phyloP scores from a whole-genome alignment of 176 grass and related monocot species.

The Oropetium thomaeum region DNA sequence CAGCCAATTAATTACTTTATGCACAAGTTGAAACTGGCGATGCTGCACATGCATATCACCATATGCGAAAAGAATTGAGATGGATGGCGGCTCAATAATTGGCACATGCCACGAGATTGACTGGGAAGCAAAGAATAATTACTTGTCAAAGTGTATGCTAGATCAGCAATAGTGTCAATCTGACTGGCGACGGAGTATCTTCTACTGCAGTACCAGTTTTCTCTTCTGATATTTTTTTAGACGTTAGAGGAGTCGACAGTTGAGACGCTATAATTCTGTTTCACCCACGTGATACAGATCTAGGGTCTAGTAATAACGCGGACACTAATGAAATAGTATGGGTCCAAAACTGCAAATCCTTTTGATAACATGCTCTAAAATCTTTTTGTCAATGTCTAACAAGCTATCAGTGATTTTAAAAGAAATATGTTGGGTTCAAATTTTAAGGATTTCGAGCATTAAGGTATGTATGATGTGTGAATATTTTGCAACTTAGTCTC shows the following conservation, averaged over 20 bases:
- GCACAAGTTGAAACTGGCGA: slow-evolving; percentile 21
- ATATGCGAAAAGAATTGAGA: slow-evolving; percentile 6
- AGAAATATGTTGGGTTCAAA: not conserved
- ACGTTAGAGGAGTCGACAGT: not conserved
- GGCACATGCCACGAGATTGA: slow-evolving; percentile 29
- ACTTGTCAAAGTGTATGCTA: not conserved
- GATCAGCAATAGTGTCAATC: not conserved
- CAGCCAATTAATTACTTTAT: slow-evolving; percentile 28
- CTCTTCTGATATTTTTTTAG: not conserved
- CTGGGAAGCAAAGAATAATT: slow-evolving; percentile 5
- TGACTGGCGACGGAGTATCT: not conserved
- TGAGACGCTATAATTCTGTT: not conserved
- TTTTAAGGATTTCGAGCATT: not conserved
- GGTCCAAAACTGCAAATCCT: not conserved
- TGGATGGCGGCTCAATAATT: slow-evolving; percentile 35
- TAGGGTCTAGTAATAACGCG: not conserved
- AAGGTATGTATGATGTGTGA: too few species aligned
- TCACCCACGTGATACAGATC: not conserved
- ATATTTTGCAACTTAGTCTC: not conserved
- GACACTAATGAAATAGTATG: not conserved
- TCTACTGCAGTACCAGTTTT: not conserved
- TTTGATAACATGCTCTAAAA: not conserved
- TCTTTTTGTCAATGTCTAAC: not conserved
- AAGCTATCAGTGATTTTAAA: not conserved
- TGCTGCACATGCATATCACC: slow-evolving; percentile 35